A percentile compares a stretch with the other conserved stretches of the same genome.
Conservation (phyloP, 495 filamentous ascomycete species). For the Aspergillus incahuasiensis region DNA sequence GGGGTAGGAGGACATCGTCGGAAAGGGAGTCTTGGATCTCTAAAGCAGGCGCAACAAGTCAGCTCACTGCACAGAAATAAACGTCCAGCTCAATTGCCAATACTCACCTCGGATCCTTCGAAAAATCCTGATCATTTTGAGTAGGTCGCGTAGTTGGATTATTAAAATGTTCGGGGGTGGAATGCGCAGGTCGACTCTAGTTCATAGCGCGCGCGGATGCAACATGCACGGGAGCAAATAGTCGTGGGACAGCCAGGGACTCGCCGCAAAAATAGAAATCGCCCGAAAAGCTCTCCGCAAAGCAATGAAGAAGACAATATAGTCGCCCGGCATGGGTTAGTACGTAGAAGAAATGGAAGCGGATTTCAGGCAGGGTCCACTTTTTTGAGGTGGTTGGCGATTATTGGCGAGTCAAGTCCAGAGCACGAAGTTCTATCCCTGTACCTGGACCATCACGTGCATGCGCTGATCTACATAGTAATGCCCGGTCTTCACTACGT, state of each 20-base stretch:
- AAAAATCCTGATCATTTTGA: slow-evolving; percentile 35
- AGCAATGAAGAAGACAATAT: background rate
- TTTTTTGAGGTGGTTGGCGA: slow-evolving; percentile 1
- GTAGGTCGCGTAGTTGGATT: slow-evolving; percentile 1
- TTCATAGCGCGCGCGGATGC: slow-evolving; percentile 19
- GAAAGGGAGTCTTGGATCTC: slow-evolving; percentile 59
- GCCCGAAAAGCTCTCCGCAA: background rate
- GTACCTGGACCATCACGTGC: slow-evolving; percentile 5
- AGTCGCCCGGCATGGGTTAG: background rate
- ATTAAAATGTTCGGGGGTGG: background rate
- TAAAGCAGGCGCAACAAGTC: slow-evolving; percentile 15
- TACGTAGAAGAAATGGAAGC: slow-evolving; percentile 9
- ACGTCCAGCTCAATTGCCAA: background rate
- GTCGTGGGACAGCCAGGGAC: background rate
- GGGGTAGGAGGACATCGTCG: slow-evolving; percentile 69
- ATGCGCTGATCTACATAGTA: background rate
- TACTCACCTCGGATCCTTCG: slow-evolving; percentile 42
- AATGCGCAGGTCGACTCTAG: slow-evolving; percentile 7
- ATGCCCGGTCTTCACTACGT: no score
- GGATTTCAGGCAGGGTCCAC: slow-evolving; percentile 1
- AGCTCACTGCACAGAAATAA: slow-evolving; percentile 9
- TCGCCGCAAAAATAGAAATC: background rate
- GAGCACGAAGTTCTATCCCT: background rate
- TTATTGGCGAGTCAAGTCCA: slow-evolving; percentile 1
- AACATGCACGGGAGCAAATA: background rate